Evolutionary conservation across 1,139 yeast genomes (phyloP), one percentile per base, ranked within the genome.

Genomic region (Hemisphaericaspora xylanilytica): DNA sequence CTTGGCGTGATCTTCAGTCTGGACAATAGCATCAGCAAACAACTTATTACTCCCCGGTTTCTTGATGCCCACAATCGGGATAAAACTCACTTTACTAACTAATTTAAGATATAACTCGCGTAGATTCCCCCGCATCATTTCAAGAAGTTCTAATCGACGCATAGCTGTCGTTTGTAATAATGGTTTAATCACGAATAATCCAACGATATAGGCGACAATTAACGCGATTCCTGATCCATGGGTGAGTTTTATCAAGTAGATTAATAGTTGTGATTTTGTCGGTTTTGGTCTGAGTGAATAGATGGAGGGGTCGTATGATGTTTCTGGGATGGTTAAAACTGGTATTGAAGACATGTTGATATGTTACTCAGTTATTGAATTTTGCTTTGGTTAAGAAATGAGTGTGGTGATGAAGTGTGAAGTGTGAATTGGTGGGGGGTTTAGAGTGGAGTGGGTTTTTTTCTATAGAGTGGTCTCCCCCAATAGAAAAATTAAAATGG

Each of bases 281-380:
- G 53, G 47, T 16, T 42, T 30, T 2, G 53, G 38, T 2, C 47
- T 40, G 11, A 47, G 32, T 9, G 45, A 36, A 43, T 63, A 67
- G 8, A 54, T 45, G 13, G 55, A 46, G 2, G 67, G 58, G 41
- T 70, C 71, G 44, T 61, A 71, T 0, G 75, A 67, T 2, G 70
- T 42, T 44, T 71, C 77, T 2, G 77, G 75, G 1, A 71, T 67
- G 1, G 76, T 66, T 14, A 70, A 53, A 18, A 58, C 51, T 2
- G 74, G 73, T 5, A 70, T 58, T 9, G 37, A 27, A 11, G 50
- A 42, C 49, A 45, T 45, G 17, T 28, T 26, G 14, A 17, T 16
- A 12, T 21, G 24, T 16, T 16, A n/a, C n/a, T n/a, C n/a, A n/a
- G n/a, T n/a, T n/a, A n/a, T n/a, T n/a, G n/a, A n/a, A n/a, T n/a